Percentiles rank a stretch among this genome's conserved stretches.
Conservation (phyloP, 2,329 filamentous ascomycete species). For the Verticillium nonalfalfae region DNA sequence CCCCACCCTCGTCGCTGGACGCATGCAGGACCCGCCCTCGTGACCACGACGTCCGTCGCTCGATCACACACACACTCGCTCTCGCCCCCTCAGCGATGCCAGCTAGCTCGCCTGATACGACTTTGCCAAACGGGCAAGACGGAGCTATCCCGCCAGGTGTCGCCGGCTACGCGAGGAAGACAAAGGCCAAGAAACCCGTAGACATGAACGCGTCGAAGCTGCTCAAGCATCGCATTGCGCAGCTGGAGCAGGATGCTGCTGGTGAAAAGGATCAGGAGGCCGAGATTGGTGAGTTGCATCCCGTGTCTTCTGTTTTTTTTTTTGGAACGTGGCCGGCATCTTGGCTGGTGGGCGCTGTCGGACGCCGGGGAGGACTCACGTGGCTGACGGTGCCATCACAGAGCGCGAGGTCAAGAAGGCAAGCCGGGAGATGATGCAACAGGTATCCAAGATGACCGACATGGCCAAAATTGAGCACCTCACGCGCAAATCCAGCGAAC, state of each 20-base stretch:
- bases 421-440: constrained; percentile 80
- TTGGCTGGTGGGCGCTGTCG: neutral
- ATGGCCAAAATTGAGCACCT: constrained; percentile 87
- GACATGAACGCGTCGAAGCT: constrained; percentile 89
- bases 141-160: constrained; percentile 25
- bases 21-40: constrained; percentile 8
- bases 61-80: neutral
- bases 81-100: constrained; percentile 25
- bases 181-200: constrained; percentile 75
- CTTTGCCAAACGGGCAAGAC: constrained; percentile 34
- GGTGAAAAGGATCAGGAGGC: constrained; percentile 93
- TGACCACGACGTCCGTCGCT: constrained; percentile 5
- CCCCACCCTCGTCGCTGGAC: neutral
- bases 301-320: neutral
- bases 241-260: constrained; percentile 87
- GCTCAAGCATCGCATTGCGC: constrained; percentile 87
- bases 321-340: neutral
- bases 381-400: constrained; percentile 28
- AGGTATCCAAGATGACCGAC: constrained; percentile 87
- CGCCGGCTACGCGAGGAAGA: constrained; percentile 60
- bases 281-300: constrained; percentile 71
- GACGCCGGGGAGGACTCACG: neutral
- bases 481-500: constrained; percentile 84
- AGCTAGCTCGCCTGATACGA: constrained; percentile 32
- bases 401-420: constrained; percentile 93